Evolutionary conservation across 192 early-diverging fungal genomes (phyloP), one percentile per base, ranked within the genome.

Genomic region (Neocallimastix lanati): DNA sequence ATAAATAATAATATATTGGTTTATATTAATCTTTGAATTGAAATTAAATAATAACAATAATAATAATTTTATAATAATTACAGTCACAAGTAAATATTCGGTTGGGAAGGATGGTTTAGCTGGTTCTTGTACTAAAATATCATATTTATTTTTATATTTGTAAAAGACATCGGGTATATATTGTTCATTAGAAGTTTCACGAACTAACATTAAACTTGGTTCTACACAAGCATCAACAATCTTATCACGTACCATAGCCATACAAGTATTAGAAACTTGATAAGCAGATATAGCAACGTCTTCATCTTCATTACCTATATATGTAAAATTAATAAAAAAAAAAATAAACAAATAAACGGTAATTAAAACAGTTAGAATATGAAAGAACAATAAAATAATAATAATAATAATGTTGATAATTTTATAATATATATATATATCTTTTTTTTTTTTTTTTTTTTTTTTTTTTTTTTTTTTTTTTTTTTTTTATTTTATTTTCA

Each of bases 81-180:
- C 94, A 80, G 96, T 97, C 28, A 98, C 93, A 30, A 99, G 85
- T 28, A 99, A 88, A 81, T 99, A 98, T 80, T 99, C 96, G 1
- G 98, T 92, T 0, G 97, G 97, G 82, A 98, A 99, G 6, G 95
- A 93, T 0, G 96, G 96, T 81, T 96, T 96, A 28, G 97, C 96
- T 29, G 92, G 88, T 77, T 95, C 90, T 78, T 95, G 88, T 11
- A 98, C 96, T 37, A 90, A 83, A 15, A 95, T 83, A 27, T 91
- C 91, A 85, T 99, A 99, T 83, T 97, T 90, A 88, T 99, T 99
- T 82, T 91, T 95, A 84, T 94, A 96, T 83, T 92, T 93, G 88
- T 97, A 99, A 82, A 97, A 95, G 27, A 99, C 92, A 40, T 99
- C 97, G 0, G 96, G 97, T 28, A 99, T 93, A 83, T 99, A 99